phyloP scores from a whole-genome alignment of 768 basidiomycete genomes.

The Tulasnella sp. region DNA sequence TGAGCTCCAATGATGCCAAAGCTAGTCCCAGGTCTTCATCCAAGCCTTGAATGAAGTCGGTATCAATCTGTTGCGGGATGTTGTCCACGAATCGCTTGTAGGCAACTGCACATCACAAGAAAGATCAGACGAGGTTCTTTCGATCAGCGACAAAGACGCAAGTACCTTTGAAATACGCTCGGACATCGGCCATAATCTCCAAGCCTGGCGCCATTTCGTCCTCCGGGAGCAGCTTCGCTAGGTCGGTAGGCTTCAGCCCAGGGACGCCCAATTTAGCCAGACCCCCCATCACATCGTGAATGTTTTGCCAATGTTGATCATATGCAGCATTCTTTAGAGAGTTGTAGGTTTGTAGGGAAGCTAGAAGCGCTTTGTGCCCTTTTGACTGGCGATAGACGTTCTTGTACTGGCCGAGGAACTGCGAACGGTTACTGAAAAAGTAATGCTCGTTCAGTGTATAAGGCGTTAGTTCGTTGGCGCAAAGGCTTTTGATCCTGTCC shows the following conservation, averaged over 20 bases:
- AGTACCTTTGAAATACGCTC: constrained; percentile 17
- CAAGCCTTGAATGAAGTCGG: constrained; percentile 44
- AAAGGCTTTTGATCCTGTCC: not conserved
- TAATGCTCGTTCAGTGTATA: constrained; percentile 14
- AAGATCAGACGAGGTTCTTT: not conserved
- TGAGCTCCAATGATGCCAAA: constrained; percentile 41
- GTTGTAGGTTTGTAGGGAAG: too few relatives aligned
- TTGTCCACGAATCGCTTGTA: constrained; percentile 51
- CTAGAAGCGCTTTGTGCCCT: too few relatives aligned
- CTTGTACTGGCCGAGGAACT: constrained; percentile 6
- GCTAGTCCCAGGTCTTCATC: constrained; percentile 35
- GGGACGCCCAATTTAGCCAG: too few relatives aligned
- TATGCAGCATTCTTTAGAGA: too few relatives aligned
- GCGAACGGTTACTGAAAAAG: constrained; percentile 4
- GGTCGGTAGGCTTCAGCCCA: not conserved
- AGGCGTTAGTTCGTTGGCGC: not conserved
- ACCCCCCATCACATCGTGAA: too few relatives aligned
- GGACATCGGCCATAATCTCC: constrained; percentile 17
- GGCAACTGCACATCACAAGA: constrained; percentile 32
- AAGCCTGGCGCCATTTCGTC: constrained; percentile 4
- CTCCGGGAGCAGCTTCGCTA: constrained; percentile 10
- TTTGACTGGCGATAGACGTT: not conserved
- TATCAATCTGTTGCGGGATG: constrained; percentile 45
- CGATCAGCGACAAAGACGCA: not conserved
- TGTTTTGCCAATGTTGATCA: too few relatives aligned